phyloP scores from a whole-genome alignment of 2,329 filamentous ascomycete species.

The Ophiobolus disseminans region DNA sequence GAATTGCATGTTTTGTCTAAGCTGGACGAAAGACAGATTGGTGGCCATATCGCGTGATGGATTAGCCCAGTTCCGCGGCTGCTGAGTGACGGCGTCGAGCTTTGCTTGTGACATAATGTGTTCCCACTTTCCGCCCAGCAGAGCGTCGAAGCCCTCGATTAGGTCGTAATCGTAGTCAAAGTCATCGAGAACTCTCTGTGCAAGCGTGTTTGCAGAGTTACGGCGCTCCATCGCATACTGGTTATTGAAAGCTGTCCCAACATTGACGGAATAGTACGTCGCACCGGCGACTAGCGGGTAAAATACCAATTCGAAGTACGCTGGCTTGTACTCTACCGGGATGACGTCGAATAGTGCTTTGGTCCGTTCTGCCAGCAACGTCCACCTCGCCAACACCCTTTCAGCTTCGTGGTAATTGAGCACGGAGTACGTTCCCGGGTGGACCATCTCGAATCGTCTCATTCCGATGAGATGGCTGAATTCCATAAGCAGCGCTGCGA shows the following conservation, averaged over 20 bases:
- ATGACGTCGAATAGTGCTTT: conserved; percentile 42
- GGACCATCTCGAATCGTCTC: conserved; percentile 16
- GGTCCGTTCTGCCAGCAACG: conserved; percentile 4
- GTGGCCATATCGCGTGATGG: conserved; percentile 70
- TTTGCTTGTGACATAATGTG: conserved; percentile 58
- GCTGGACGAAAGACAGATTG: conserved; percentile 63
- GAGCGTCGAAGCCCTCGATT: conserved; percentile 15
- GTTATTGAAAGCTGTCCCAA: conserved; percentile 57
- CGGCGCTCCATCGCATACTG: conserved; percentile 54
- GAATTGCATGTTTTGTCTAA: conserved; percentile 25
- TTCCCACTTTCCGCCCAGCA: conserved; percentile 63
- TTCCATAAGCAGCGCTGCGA: conserved; percentile 20
- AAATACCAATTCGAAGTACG: conserved; percentile 66
- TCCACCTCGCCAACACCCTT: conserved; percentile 13
- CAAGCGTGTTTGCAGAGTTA: conserved; percentile 20
- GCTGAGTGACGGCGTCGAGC: conserved; percentile 49
- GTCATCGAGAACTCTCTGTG: conserved; percentile 10
- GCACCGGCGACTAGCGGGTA: conserved; percentile 59
- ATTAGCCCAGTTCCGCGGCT: conserved; percentile 63
- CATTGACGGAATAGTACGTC: conserved; percentile 54
- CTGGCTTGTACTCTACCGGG: conserved; percentile 52
- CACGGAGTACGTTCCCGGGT: conserved; percentile 18
- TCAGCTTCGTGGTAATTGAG: conserved; percentile 24
- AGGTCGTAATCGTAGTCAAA: conserved; percentile 26
- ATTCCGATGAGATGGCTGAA: conserved; percentile 19